phyloP scores from a whole-genome alignment of 208 protist species.

The Trypanosoma platydactyli region DNA sequence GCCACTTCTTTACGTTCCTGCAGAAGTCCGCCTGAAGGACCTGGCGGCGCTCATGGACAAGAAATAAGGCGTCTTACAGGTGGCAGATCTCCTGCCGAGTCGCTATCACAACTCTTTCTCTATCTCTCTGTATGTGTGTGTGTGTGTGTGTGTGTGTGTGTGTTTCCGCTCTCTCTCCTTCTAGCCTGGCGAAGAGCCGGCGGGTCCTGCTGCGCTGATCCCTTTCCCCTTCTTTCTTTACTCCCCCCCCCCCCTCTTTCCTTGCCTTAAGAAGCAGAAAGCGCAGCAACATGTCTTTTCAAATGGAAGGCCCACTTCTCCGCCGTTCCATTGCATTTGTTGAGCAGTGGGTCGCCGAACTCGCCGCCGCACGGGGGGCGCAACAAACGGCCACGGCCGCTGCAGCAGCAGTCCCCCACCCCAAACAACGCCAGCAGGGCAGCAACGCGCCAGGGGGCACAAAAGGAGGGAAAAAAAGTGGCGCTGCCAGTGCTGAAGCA shows the following conservation, averaged over 20 bases:
- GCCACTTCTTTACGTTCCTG: conserved; percentile 78
- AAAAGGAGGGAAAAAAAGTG: conserved; percentile 28
- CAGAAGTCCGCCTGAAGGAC: conserved; percentile 59
- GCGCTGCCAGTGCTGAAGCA: conserved; percentile 4
- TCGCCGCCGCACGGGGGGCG: conserved; percentile 20
- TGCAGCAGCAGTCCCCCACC: background rate
- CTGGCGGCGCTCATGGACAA: conserved; percentile 43
- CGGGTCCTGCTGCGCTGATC: no score
- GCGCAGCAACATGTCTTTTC: conserved; percentile 32
- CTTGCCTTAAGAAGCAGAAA: conserved; percentile 5
- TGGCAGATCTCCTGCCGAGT: background rate
- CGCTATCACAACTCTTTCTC: no score
- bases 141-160: no score
- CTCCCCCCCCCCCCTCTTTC: conserved; percentile 2
- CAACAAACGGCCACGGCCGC: background rate
- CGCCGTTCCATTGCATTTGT: conserved; percentile 76
- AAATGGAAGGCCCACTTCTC: conserved; percentile 74
- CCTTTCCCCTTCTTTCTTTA: no score
- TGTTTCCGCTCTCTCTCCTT: no score
- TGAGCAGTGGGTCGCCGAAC: conserved; percentile 73
- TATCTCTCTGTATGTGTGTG: no score
- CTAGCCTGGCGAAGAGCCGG: no score
- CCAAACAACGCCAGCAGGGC: background rate
- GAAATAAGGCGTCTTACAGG: background rate
- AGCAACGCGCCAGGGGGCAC: background rate